Conservation (phyloP, 306 rosid genomes). For the Cucumis hystrix region DNA sequence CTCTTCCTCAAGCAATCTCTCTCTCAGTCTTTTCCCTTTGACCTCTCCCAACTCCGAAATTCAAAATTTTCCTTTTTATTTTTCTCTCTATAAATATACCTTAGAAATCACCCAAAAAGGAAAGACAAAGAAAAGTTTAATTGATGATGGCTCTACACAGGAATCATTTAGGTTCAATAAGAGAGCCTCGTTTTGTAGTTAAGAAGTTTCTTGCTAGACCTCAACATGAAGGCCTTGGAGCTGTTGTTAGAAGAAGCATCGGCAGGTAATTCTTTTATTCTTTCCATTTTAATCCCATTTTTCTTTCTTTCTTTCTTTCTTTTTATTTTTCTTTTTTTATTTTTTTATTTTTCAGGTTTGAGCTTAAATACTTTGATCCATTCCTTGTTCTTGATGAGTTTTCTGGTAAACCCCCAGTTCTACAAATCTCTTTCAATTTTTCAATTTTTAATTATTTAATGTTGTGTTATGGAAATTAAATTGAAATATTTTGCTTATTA, state of each 20-base stretch:
- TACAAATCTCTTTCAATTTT: background rate
- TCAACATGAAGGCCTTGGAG: constrained; percentile 83
- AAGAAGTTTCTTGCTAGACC: constrained; percentile 75
- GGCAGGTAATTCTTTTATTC: constrained; percentile 38
- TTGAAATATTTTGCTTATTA: background rate
- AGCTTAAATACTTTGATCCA: constrained; percentile 84
- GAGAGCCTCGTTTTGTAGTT: constrained; percentile 50
- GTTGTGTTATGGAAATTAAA: background rate
- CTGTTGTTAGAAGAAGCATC: constrained; percentile 90
- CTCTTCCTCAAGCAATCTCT: constrained; percentile 16
- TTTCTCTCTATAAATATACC: background rate
- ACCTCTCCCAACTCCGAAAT: background rate
- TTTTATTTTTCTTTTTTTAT: background rate
- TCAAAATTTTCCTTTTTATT: background rate
- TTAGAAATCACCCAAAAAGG: too few species aligned
- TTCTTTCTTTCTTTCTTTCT: background rate
- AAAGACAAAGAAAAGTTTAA: too few species aligned
- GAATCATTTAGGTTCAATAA: background rate
- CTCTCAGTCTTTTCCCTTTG: background rate
- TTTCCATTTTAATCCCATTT: background rate
- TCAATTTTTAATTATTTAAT: too few species aligned
- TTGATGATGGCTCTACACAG: background rate
- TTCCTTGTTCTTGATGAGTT: constrained; percentile 83
- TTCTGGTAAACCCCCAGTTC: constrained; percentile 43
- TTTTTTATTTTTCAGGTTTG: constrained; percentile 40